Conservation (phyloP, 768 basidiomycete species). For the Calvatia gigantea region DNA sequence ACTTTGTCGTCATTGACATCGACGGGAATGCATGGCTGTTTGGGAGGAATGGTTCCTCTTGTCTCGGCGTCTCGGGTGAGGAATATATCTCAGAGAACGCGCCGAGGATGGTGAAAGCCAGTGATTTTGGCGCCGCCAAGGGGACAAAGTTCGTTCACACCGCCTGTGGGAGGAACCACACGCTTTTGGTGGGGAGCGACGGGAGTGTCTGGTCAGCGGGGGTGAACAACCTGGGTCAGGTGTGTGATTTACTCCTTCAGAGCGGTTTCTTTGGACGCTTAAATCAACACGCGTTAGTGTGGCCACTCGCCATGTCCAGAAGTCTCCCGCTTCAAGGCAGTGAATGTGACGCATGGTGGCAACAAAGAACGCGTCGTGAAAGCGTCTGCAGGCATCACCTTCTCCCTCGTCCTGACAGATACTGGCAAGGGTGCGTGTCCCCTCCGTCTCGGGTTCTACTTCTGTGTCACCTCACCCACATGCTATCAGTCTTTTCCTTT, state of each 20-base stretch:
- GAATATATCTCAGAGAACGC: conserved; percentile 72
- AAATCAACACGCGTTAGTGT: conserved; percentile 42
- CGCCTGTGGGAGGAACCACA: conserved; percentile 81
- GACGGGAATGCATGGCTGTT: conserved; percentile 87
- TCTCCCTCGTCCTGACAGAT: conserved; percentile 79
- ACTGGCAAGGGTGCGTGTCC: conserved; percentile 65
- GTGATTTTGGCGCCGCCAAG: conserved; percentile 55
- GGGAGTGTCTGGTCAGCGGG: conserved; percentile 86
- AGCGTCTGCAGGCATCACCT: conserved; percentile 79
- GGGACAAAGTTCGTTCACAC: conserved; percentile 73
- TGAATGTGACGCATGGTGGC: conserved; percentile 55
- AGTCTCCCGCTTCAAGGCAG: conserved; percentile 58
- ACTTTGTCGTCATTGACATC: conserved; percentile 69
- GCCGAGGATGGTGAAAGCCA: conserved; percentile 57
- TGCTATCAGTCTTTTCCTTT: conserved; percentile 69
- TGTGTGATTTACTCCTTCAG: conserved; percentile 29
- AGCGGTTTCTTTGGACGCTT: background rate
- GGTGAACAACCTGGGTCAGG: conserved; percentile 78
- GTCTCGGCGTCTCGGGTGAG: conserved; percentile 57
- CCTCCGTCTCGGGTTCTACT: background rate
- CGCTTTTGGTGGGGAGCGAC: conserved; percentile 75
- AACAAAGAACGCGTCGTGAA: conserved; percentile 62
- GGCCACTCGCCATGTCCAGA: conserved; percentile 67
- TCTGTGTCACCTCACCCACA: conserved; percentile 1
- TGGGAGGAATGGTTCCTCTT: conserved; percentile 74